Base-by-base conservation (phyloP, 2,329 filamentous ascomycete species). In the Harringtonia lauricola region DNA sequence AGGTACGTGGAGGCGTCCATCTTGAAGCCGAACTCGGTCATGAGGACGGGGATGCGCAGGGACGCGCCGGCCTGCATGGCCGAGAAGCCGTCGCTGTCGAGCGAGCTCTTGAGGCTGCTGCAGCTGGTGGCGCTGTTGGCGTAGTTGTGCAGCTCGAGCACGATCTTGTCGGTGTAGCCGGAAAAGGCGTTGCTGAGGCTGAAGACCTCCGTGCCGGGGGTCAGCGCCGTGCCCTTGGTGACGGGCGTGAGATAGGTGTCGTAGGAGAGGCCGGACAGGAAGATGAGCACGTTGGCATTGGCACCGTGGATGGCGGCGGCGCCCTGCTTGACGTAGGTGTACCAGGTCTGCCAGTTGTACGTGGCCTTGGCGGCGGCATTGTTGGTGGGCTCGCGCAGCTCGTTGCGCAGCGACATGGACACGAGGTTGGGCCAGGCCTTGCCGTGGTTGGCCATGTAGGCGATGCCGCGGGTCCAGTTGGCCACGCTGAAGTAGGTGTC, bases 101-200 rank as follows among this genome's bases (percentile, higher is more conserved):
- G 58, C 17, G 66, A 66, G 40, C 59, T 56, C 48, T 64, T 58
- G 13, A 78, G 63, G 9, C 59, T 59, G 9, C 55, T 54, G 55
- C 76, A 80, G 52, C 61, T 66, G 0, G 56, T 63, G 3, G 67
- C 66, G n/a, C 56, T 53, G 50, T 66, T 74, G 47, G 74, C 63
- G 56, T 80, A 80, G 59, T 76, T 78, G 64, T 80, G 76, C 10
- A 79, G 61, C 56, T 80, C 76, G 3, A 79, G 64, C 8, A 76
- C 74, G 0, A 79, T 62, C 59, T 79, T 79, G 52, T 75, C 58
- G 1, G 59, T 58, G 54, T 70, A 74, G 1, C 64, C 74, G 1
- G 64, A 44, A 3, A 19, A 12, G 50, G 76, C 79, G 51, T 72
- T 67, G 14, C 52, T 52, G 4, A 61, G 55, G 42, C 52, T 58